phyloP scores from a whole-genome alignment of 129 eudicot genomes.

The Dittrichia graveolens region DNA sequence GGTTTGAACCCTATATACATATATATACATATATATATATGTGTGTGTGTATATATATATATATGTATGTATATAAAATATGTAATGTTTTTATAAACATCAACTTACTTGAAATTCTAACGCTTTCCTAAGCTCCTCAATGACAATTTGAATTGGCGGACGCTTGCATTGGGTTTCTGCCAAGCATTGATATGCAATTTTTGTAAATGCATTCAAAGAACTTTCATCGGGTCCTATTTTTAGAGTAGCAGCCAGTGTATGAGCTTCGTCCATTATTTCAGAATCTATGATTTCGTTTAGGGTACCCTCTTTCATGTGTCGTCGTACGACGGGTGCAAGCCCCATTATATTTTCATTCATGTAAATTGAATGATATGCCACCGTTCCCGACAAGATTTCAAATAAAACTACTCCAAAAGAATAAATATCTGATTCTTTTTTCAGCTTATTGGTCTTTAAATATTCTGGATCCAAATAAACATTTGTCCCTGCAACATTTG shows the following conservation, averaged over 20 bases:
- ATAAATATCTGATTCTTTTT: not conserved
- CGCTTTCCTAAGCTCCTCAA: not conserved
- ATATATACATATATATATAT: too few relatives aligned
- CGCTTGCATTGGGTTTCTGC: not conserved
- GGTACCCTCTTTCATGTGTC: not conserved
- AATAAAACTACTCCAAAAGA: constrained; percentile 9
- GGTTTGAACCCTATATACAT: too few relatives aligned
- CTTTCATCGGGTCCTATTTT: not conserved
- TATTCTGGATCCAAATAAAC: not conserved
- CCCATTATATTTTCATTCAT: not conserved
- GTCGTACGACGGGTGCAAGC: not conserved
- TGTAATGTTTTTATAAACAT: not conserved
- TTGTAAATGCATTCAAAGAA: not conserved
- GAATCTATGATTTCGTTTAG: not conserved
- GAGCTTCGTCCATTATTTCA: constrained; percentile 4
- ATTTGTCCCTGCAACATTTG: not conserved
- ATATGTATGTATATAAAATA: too few relatives aligned
- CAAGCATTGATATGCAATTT: not conserved
- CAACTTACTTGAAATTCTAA: not conserved
- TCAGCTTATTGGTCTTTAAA: not conserved
- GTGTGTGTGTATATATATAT: too few relatives aligned
- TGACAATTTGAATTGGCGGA: not conserved
- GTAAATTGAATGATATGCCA: not conserved
- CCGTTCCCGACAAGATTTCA: not conserved
- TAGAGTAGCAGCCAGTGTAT: not conserved